Percentiles rank a stretch among this genome's conserved stretches.
phyloP scores from a whole-genome alignment of 768 basidiomycete genomes.

The Naematelia aurantialba region DNA sequence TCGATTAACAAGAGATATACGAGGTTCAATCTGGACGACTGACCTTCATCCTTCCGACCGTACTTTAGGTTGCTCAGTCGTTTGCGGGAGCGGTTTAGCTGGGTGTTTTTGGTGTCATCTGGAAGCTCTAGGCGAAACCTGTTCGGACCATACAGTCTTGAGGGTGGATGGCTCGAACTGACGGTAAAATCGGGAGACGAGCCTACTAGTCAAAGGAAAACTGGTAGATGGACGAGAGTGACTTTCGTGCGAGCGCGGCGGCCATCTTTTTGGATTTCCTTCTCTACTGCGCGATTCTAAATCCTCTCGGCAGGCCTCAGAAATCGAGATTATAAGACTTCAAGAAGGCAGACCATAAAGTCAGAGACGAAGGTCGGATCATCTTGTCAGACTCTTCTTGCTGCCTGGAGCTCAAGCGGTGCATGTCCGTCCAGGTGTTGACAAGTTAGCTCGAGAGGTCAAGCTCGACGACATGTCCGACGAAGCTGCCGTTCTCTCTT shows the following conservation, averaged over 20 bases:
- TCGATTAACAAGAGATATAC: neutral
- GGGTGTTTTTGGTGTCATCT: slow-evolving; percentile 18
- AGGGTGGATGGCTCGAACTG: slow-evolving; percentile 39
- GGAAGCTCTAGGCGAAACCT: slow-evolving; percentile 21
- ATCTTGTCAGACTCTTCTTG: neutral
- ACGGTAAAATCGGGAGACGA: slow-evolving; percentile 14
- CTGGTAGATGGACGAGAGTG: slow-evolving; percentile 2
- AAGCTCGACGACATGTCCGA: too few species aligned
- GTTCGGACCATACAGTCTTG: neutral
- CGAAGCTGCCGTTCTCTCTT: neutral
- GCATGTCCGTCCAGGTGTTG: neutral
- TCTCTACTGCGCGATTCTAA: neutral
- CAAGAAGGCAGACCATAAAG: too few species aligned
- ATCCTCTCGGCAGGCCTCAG: neutral
- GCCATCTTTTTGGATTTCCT: neutral
- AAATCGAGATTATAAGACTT: too few species aligned
- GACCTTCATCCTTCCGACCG: slow-evolving; percentile 34
- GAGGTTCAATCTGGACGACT: slow-evolving; percentile 12
- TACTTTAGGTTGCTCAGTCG: neutral
- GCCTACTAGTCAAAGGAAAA: slow-evolving; percentile 1
- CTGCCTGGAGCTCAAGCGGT: neutral
- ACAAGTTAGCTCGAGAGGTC: neutral
- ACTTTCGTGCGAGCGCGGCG: slow-evolving; percentile 1
- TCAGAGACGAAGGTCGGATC: neutral
- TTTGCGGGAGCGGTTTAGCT: neutral